Evolutionary conservation across 805 yeast genomes (phyloP).

Genomic region (Ogataea sp.): DNA sequence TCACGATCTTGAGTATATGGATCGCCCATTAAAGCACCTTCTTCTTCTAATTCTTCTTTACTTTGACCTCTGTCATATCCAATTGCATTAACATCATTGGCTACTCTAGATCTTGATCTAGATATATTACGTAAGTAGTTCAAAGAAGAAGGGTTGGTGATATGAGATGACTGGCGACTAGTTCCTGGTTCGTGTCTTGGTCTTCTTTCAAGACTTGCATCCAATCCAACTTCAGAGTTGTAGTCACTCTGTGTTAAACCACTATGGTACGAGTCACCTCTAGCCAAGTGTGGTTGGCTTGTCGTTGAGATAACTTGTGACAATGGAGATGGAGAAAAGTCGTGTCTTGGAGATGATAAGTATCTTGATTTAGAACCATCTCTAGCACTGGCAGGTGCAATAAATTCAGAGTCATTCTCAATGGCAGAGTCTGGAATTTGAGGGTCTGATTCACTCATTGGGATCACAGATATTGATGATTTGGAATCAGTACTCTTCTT

Average conservation of each 20-base stretch:
- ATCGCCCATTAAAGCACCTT: conserved; percentile 52
- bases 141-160: conserved; percentile 29
- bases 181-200: conserved; percentile 30
- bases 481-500: no score
- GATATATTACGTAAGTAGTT: conserved; percentile 60
- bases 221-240: conserved; percentile 23
- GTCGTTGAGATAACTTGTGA: conserved; percentile 24
- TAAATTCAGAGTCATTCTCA: conserved; percentile 29
- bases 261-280: conserved; percentile 70
- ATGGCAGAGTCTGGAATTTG: conserved; percentile 26
- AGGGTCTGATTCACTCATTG: no score
- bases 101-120: conserved; percentile 50
- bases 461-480: no score
- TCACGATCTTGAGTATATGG: conserved; percentile 38
- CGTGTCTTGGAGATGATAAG: conserved; percentile 7
- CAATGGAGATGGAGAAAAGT: conserved; percentile 14
- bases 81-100: conserved; percentile 25
- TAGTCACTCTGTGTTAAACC: conserved; percentile 36
- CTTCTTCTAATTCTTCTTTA: conserved; percentile 38
- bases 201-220: conserved; percentile 30
- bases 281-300: conserved; percentile 55
- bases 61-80: conserved; percentile 14
- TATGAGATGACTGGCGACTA: conserved; percentile 2
- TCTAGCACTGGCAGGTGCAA: conserved; percentile 37
- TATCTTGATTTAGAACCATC: conserved; percentile 32